phyloP scores from a whole-genome alignment of 495 filamentous ascomycete genomes.

The Lasiosphaeris hirsuta region DNA sequence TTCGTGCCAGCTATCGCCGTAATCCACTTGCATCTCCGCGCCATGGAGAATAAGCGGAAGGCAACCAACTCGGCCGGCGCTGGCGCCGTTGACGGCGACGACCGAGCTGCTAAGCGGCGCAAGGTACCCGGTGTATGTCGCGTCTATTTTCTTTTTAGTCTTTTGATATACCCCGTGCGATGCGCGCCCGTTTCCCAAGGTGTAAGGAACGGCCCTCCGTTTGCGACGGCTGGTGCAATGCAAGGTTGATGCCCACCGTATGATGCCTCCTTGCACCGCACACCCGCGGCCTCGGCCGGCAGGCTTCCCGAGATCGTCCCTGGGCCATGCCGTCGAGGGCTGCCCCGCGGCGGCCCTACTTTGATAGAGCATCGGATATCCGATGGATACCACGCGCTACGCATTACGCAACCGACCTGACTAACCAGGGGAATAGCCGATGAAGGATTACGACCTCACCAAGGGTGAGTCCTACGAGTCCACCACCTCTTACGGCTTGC shows the following conservation, averaged over 20 bases:
- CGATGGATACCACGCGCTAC: not conserved
- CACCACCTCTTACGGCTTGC: constrained; percentile 64
- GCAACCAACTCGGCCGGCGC: constrained; percentile 40
- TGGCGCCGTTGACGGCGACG: constrained; percentile 43
- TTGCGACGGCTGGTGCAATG: constrained; percentile 9
- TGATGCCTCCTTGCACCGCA: not conserved
- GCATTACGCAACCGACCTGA: not conserved
- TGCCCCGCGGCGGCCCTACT: not conserved
- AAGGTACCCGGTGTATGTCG: constrained; percentile 40
- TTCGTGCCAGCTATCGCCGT: not conserved
- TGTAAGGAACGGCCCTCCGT: not conserved
- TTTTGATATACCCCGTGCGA: not conserved
- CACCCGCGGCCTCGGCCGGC: too few relatives aligned
- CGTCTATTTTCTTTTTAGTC: not conserved
- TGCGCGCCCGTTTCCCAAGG: too few relatives aligned
- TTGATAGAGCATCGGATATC: not conserved
- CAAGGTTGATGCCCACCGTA: constrained; percentile 10
- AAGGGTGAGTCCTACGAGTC: constrained; percentile 56
- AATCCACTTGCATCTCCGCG: constrained; percentile 11
- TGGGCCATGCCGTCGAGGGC: too few relatives aligned
- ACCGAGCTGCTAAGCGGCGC: constrained; percentile 60
- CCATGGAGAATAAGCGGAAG: constrained; percentile 71
- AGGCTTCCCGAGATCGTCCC: too few relatives aligned
- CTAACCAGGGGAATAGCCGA: constrained; percentile 25
- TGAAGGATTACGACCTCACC: constrained; percentile 35